Base-by-base conservation (phyloP, 768 basidiomycete genomes). In the Panaeolus cyanescens region DNA sequence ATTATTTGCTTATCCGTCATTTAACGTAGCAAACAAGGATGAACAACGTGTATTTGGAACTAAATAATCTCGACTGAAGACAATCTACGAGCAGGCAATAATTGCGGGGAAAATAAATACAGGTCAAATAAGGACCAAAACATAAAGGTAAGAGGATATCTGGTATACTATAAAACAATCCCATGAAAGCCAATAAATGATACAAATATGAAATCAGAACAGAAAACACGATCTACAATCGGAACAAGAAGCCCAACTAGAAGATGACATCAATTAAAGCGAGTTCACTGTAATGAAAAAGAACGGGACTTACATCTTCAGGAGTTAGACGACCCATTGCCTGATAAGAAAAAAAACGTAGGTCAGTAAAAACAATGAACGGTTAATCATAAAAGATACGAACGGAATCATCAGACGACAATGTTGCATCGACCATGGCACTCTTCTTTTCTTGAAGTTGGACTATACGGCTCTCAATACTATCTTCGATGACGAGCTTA, bases 391-490 rank as follows among this genome's bases (percentile, higher is more conserved):
- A 56, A 61, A 37, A 54, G 54, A 22, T 45, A 75, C 87, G 13
- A 68, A 89, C 90, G 45, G 88, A 90, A 64, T 92, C 91, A 69
- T 94, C 93, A 3, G 89, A 75, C 3, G 91, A 92, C 19, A 94
- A 74, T 0, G 94, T 93, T 15, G 93, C 93, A 68, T 93, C 90
- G 3, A 96, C 87, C 95, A 97, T 96, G 0, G 94, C 95, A 36
- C 89, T 85, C 73, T 99, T 99, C 80, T 98, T 97, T 74, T 97
- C 95, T 76, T 98, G 95, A n/a, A 96, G 78, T 86, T 90, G 93
- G 17, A 99, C 83, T 60, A 99, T 99, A 63, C 95, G 89, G 67
- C 89, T 90, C 72, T 99, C 97, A 63, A 99, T 99, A 62, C 92
- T 93, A 72, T 99, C 96, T 74, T 99, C 95, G 40, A 98, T 84